Evolutionary conservation across 1,284 basidiomycete genomes (phyloP).

Genomic region (Microbotryum violaceum): DNA sequence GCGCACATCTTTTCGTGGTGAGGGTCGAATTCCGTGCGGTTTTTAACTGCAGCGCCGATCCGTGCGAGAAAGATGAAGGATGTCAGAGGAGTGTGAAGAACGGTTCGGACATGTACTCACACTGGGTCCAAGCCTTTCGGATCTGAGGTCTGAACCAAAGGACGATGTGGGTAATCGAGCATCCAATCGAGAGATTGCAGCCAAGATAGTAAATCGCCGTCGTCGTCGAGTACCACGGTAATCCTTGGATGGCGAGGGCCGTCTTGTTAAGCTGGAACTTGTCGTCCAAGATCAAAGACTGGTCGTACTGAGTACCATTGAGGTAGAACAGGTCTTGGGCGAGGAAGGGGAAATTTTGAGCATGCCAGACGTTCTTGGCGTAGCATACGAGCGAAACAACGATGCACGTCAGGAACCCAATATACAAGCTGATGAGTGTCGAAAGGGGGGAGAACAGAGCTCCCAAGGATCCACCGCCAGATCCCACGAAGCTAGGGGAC

Average conservation of each 20-base stretch:
- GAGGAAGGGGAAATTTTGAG: conserved; percentile 54
- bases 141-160: conserved; percentile 56
- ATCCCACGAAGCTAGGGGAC: conserved; percentile 15
- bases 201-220: conserved; percentile 26
- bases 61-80: too few relatives aligned
- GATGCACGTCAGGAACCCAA: conserved; percentile 39
- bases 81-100: too few relatives aligned
- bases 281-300: conserved; percentile 77
- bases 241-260: conserved; percentile 21
- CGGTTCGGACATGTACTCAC: too few relatives aligned
- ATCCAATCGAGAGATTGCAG: conserved; percentile 32
- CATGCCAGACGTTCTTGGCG: conserved; percentile 50
- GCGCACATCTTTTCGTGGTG: conserved; percentile 47
- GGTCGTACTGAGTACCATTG: conserved; percentile 50
- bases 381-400: conserved; percentile 55
- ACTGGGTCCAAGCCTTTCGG: conserved; percentile 38
- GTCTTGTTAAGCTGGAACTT: conserved; percentile 74
- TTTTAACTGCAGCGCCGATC: conserved; percentile 5
- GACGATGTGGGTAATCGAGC: conserved; percentile 48
- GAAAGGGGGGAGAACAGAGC: conserved; percentile 24
- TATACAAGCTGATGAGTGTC: conserved; percentile 6
- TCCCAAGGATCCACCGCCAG: conserved; percentile 29
- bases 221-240: conserved; percentile 22
- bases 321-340: conserved; percentile 52
- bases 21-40: conserved; percentile 49